Evolutionary conservation across 2,329 filamentous ascomycete species (phyloP).

Genomic region (Fusarium chaquense): DNA sequence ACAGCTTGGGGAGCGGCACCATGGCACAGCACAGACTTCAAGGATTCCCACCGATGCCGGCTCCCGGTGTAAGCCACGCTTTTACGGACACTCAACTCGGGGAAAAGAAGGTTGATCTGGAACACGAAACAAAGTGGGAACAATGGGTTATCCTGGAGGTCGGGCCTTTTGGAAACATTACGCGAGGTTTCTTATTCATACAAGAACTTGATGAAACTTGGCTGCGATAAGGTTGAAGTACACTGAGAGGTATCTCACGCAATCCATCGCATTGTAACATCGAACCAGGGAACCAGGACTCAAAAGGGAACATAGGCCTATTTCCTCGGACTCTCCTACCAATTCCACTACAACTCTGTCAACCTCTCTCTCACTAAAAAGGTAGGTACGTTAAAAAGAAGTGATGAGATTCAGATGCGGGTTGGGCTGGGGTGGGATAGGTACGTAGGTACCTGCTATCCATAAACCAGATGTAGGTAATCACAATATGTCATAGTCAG

Average conservation of each 20-base stretch:
- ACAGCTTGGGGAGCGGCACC: conserved; percentile 7
- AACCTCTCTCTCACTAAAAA: neutral
- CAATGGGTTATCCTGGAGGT: neutral
- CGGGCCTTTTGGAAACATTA: conserved; percentile 26
- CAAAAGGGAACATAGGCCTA: neutral
- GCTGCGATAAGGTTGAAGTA: neutral
- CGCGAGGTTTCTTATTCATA: conserved; percentile 4
- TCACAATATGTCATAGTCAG: conserved; percentile 44
- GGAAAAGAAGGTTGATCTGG: conserved; percentile 2
- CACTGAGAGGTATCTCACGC: neutral
- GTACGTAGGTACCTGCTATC: conserved; percentile 25
- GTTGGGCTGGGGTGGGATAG: conserved; percentile 11
- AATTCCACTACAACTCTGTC: conserved; percentile 1
- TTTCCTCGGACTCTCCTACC: conserved; percentile 16
- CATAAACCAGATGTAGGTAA: conserved; percentile 37
- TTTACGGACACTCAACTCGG: neutral
- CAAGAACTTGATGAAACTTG: neutral
- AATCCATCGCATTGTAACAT: neutral
- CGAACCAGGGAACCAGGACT: neutral
- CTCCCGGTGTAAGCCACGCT: conserved; percentile 28
- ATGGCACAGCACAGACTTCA: conserved; percentile 16
- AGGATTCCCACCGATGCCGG: conserved; percentile 40
- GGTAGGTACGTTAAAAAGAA: neutral
- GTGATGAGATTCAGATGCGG: conserved; percentile 1
- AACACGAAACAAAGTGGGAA: conserved; percentile 3